Evolutionary conservation across 2,329 filamentous ascomycete genomes (phyloP).

Genomic region (Penicillium freii): DNA sequence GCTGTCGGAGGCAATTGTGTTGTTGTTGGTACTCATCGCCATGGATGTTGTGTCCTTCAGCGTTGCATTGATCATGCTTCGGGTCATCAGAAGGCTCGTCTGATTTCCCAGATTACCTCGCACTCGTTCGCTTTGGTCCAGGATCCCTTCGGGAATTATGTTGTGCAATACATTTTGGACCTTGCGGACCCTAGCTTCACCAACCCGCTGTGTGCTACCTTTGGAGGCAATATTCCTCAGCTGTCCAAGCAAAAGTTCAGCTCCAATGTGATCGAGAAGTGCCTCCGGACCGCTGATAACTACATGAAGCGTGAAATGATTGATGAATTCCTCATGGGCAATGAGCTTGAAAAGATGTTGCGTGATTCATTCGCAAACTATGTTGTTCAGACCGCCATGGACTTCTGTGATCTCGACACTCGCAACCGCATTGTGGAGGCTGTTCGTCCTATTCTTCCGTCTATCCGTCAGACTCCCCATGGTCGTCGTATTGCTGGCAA

Average conservation of each 20-base stretch:
- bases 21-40: constrained; percentile 90
- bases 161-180: constrained; percentile 97
- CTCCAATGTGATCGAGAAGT: constrained; percentile 98
- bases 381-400: constrained; percentile 92
- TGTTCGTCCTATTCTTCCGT: constrained; percentile 79
- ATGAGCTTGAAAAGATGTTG: constrained; percentile 82
- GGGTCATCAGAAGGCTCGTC: constrained; percentile 79
- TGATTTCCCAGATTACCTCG: constrained; percentile 82
- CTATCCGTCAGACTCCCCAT: constrained; percentile 87
- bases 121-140: constrained; percentile 88
- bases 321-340: constrained; percentile 70
- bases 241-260: constrained; percentile 97
- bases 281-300: constrained; percentile 76
- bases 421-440: constrained; percentile 76
- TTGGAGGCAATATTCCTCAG: constrained; percentile 68
- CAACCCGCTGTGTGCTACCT: constrained; percentile 78
- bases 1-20: constrained; percentile 85
- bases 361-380: constrained; percentile 96
- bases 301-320: constrained; percentile 77
- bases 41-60: constrained; percentile 96
- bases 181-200: constrained; percentile 85
- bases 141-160: constrained; percentile 97
- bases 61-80: constrained; percentile 97
- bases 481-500: constrained; percentile 92
- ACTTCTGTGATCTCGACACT: constrained; percentile 72